Evolutionary conservation across 768 basidiomycete species (phyloP).

Genomic region (Lentinula boryana): DNA sequence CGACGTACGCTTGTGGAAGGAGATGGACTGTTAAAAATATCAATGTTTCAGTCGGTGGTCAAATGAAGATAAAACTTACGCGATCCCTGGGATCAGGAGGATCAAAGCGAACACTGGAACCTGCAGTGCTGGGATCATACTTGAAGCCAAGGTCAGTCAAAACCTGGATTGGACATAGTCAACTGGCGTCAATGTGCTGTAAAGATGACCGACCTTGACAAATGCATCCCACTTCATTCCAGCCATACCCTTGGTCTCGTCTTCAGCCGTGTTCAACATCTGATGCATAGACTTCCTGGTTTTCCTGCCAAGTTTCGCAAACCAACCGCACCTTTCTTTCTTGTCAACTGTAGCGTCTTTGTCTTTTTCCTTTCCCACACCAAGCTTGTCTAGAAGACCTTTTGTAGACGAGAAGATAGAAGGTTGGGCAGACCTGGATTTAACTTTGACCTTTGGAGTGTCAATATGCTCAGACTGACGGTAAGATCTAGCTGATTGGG

Average conservation of each 20-base stretch:
- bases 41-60: not conserved
- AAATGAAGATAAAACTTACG: constrained; percentile 23
- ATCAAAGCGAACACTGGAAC: constrained; percentile 79
- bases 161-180: constrained; percentile 31
- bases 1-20: constrained; percentile 69
- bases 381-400: constrained; percentile 49
- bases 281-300: constrained; percentile 57
- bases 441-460: constrained; percentile 56
- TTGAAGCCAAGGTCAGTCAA: constrained; percentile 78
- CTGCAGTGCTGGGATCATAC: constrained; percentile 70
- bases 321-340: constrained; percentile 42
- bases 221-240: constrained; percentile 80
- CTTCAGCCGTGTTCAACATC: constrained; percentile 49
- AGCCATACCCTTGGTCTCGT: constrained; percentile 46
- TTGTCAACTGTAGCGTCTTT: constrained; percentile 23
- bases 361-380: constrained; percentile 29
- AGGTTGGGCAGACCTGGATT: constrained; percentile 59
- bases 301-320: constrained; percentile 53
- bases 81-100: constrained; percentile 51
- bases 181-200: not conserved
- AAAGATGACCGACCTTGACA: constrained; percentile 44
- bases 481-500: constrained; percentile 70
- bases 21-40: constrained; percentile 46
- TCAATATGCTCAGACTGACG: constrained; percentile 45
- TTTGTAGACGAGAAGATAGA: constrained; percentile 37